Percentiles rank a stretch among this genome's conserved stretches.
Evolutionary conservation across 2,329 filamentous ascomycete genomes (phyloP).

Genomic region (Aspergillus spinulosporus): DNA sequence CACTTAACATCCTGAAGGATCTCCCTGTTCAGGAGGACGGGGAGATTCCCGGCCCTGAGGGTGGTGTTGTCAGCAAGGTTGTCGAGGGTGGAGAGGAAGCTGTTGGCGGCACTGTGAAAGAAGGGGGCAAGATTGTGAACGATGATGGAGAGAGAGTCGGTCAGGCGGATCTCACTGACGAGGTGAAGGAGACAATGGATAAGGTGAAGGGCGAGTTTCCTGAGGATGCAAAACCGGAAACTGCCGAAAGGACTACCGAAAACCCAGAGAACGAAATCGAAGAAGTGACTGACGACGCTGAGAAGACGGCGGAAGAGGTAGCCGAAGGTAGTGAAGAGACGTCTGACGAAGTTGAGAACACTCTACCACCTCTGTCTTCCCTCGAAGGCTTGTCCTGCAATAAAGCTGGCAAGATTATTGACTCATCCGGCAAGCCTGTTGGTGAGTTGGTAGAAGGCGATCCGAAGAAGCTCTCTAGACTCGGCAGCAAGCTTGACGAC

Average conservation of each 20-base stretch:
- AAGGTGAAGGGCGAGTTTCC: constrained; percentile 20
- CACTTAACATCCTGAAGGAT: constrained; percentile 6
- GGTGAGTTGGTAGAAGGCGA: constrained; percentile 64
- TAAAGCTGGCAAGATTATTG: constrained; percentile 48
- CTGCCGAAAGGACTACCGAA: constrained; percentile 1
- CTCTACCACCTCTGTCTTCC: constrained; percentile 36
- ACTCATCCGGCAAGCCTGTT: constrained; percentile 46
- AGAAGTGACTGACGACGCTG: constrained; percentile 16
- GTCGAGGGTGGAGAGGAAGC: constrained; percentile 10
- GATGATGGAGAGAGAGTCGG: constrained; percentile 40
- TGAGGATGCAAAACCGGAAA: constrained; percentile 1
- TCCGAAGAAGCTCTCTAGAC: constrained; percentile 58
- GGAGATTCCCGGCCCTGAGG: constrained; percentile 8
- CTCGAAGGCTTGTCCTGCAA: constrained; percentile 45
- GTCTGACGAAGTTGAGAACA: constrained; percentile 32
- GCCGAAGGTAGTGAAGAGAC: constrained; percentile 3
- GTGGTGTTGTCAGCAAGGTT: constrained; percentile 4
- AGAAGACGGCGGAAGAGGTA: constrained; percentile 31
- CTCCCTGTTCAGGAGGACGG: constrained; percentile 4
- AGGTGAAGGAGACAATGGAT: constrained; percentile 27
- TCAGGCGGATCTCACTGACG: constrained; percentile 34
- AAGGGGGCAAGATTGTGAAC: constrained; percentile 37
- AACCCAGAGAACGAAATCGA: neutral
- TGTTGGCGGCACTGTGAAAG: constrained; percentile 33
- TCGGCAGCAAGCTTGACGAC: constrained; percentile 50